Conservation (phyloP, 805 yeast species). For the Saccharomycopsis sp. region DNA sequence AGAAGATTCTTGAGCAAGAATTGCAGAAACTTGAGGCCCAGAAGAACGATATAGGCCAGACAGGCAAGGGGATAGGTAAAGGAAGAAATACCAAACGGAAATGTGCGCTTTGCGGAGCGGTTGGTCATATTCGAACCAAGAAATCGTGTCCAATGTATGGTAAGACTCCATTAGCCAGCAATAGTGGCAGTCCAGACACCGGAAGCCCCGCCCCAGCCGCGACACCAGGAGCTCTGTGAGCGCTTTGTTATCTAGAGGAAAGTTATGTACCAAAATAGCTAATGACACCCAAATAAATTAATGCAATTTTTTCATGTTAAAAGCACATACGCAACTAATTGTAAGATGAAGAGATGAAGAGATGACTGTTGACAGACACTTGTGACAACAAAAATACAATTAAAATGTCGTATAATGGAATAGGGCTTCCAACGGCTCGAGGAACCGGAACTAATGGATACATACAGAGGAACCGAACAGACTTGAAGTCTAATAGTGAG, state of each 20-base stretch:
- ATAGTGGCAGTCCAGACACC: neutral
- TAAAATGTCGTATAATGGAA: constrained; percentile 28
- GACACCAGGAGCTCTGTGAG: neutral
- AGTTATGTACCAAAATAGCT: no score
- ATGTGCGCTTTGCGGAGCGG: constrained; percentile 92
- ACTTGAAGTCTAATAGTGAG: neutral
- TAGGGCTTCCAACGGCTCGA: constrained; percentile 29
- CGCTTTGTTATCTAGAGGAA: neutral
- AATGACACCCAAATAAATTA: neutral
- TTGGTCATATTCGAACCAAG: constrained; percentile 90
- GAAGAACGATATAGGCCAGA: constrained; percentile 14
- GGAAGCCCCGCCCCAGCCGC: neutral
- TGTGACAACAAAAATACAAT: neutral
- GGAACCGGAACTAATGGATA: constrained; percentile 32
- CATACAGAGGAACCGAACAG: constrained; percentile 25
- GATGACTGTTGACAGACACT: no score
- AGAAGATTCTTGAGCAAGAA: constrained; percentile 73
- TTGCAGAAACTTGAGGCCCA: constrained; percentile 77
- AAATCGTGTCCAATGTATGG: constrained; percentile 82
- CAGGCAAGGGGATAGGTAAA: constrained; percentile 65
- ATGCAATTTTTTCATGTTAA: no score
- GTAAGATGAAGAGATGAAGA: no score
- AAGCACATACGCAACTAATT: no score
- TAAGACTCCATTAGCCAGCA: no score
- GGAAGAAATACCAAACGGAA: constrained; percentile 70